Base-by-base conservation (phyloP, 2,329 filamentous ascomycete species). In the Clonostachys chloroleuca region DNA sequence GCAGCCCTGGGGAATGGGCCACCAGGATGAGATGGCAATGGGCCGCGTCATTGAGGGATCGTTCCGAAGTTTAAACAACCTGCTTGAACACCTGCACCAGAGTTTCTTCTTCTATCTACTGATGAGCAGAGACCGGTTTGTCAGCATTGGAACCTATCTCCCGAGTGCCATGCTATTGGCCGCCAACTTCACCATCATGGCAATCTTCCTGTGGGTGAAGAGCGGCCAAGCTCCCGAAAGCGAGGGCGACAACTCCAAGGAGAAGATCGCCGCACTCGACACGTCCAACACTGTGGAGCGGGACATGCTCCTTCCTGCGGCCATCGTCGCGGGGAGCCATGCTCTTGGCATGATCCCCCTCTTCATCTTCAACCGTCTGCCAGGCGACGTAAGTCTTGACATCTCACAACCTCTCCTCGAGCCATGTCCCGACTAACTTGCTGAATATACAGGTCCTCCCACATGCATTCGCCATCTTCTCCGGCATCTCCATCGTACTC, bases 71-170 rank as follows among this genome's bases (percentile, higher is more conserved):
- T 73, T 99, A 66, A 99, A 99, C 71, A 99, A 99, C 61, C 72
- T 99, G 49, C 79, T 99, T 34, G 94, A 99, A 69, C 92, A 99
- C 63, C 77, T 99, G 51, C 94, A 99, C 64, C 94, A 99, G 70
- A 96, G 92, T 65, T 99, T 99, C 75, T 99, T 99, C 79, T 97
- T 99, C 70, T 99, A 99, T 65, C 75, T 99, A 45, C 77, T 99
- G 41, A 91, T 97, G 82, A 86, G 95, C 55, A 81, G 85, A 33
- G 89, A 94, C 58, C 84, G 92, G 12, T 99, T 99, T 62, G 94
- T 97, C 56, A 97, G 92, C 67, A 99, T 99, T 53, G 94, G 94
- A 14, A 99, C 92, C 2, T 99, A 99, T 61, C 77, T 99, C 5
- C 94, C 94, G 0, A 95, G 90, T 56, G 94, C 94, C n/a, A 99